Base-by-base conservation (phyloP, 805 yeast genomes). In the Nakazawaea populi region DNA sequence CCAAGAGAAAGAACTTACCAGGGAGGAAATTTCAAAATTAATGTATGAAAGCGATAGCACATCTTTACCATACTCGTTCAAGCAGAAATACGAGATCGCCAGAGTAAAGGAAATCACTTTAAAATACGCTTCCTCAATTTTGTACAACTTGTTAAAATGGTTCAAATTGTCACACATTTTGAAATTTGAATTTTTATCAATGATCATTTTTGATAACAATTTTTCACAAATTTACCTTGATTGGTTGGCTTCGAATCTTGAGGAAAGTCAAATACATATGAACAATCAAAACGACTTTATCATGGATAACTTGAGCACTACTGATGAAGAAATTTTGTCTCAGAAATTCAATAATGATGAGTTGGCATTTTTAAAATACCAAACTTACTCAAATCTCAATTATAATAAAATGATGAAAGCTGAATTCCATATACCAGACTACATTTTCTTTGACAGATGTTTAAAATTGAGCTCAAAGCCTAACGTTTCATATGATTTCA, bases 141-240 rank as follows among this genome's bases (percentile, higher is more conserved):
- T 89, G 1, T 57, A 69, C 9, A 58, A 79, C 24, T 61, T 94
- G 24, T 62, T 85, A 35, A 77, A 76, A 58, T 91, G 97, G 97
- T 85, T 88, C 63, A 87, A 87, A 61, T 64, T 76, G 8, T 85
- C 81, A 43, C 97, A 94, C 63, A 70, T 89, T 2, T 64, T 91
- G 55, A 91, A 92, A 63, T 83, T 76, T 63, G 95, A 89, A 62
- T 87, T 84, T 58, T 68, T 92, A 11, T 65, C 85, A 6, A 77
- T 87, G 0, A 62, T 91, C 42, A 64, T 94, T 29, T 87, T 85
- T 64, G 98, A 94, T 63, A 78, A 85, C 31, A 82, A 83, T 52
- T 85, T 68, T 53, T 75, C 76, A 47, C 54, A 68, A 35, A 56
- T 66, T 7, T 62, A 73, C 8, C 69, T 72, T 58, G 63, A 64